phyloP scores from a whole-genome alignment of 1,284 basidiomycete genomes.

The Pulveroboletus sp. region DNA sequence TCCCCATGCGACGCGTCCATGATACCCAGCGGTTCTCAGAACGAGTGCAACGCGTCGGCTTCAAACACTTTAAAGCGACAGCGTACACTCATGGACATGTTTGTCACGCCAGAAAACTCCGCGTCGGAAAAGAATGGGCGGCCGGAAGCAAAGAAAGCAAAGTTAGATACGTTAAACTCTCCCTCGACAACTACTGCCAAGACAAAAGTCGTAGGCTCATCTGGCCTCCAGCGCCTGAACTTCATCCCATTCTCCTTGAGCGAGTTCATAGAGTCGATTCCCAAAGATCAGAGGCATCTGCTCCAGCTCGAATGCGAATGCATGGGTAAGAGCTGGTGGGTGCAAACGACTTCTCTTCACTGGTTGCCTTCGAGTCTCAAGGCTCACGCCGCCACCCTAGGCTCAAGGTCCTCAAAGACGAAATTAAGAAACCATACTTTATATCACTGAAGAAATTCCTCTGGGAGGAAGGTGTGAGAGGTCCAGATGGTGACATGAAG shows the following conservation, averaged over 20 bases:
- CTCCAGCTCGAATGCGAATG: slow-evolving; percentile 69
- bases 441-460: slow-evolving; percentile 69
- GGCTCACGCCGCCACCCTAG: slow-evolving; percentile 38
- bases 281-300: slow-evolving; percentile 57
- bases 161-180: slow-evolving; percentile 27
- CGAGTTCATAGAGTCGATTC: slow-evolving; percentile 54
- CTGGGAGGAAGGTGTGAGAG: slow-evolving; percentile 65
- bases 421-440: slow-evolving; percentile 77
- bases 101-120: slow-evolving; percentile 42
- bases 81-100: slow-evolving; percentile 65
- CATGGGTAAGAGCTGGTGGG: slow-evolving; percentile 75
- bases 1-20: slow-evolving; percentile 13
- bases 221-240: slow-evolving; percentile 52
- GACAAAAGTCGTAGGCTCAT: slow-evolving; percentile 16
- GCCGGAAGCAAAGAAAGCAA: slow-evolving; percentile 45
- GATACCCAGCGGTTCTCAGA: slow-evolving; percentile 23
- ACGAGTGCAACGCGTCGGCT: slow-evolving; percentile 17
- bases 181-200: slow-evolving; percentile 22
- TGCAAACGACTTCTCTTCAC: slow-evolving; percentile 4
- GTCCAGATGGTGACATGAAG: slow-evolving; percentile 47
- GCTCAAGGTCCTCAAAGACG: slow-evolving; percentile 71
- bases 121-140: slow-evolving; percentile 37
- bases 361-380: background rate
- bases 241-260: slow-evolving; percentile 68
- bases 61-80: slow-evolving; percentile 56